Conservation (phyloP, 75 land plant genomes). For the Sequoia sempervirens region DNA sequence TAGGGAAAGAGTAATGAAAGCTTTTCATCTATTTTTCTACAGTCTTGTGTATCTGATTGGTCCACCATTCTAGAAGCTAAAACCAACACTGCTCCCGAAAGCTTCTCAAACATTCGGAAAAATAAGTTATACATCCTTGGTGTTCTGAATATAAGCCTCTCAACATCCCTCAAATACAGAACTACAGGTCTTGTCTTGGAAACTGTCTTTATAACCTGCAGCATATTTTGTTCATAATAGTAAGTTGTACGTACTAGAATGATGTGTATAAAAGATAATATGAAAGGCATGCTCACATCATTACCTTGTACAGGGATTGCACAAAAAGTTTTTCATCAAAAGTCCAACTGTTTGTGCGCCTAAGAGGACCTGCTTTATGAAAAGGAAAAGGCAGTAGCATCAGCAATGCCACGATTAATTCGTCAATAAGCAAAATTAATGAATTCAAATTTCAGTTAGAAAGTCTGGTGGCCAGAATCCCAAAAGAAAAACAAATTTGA, state of each 20-base stretch:
- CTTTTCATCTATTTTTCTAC: slow-evolving; percentile 13
- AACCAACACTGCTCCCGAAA: slow-evolving; percentile 21
- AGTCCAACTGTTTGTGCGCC: slow-evolving; percentile 46
- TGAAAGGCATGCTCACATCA: neutral
- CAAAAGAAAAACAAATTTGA: too few relatives aligned
- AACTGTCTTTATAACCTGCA: neutral
- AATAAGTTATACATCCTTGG: slow-evolving; percentile 18
- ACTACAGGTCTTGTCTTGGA: slow-evolving; percentile 19
- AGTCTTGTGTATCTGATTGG: neutral
- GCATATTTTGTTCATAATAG: neutral
- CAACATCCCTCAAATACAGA: slow-evolving; percentile 36
- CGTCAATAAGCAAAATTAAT: neutral
- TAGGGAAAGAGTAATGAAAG: slow-evolving; percentile 12
- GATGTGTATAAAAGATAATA: neutral
- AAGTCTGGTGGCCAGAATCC: too few relatives aligned
- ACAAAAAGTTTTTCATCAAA: slow-evolving; percentile 77
- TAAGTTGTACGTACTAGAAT: neutral
- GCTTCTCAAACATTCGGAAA: slow-evolving; percentile 18
- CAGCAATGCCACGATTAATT: neutral
- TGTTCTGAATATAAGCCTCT: slow-evolving; percentile 25
- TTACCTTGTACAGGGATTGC: slow-evolving; percentile 76
- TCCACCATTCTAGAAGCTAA: slow-evolving; percentile 31
- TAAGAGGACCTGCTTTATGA: slow-evolving; percentile 28
- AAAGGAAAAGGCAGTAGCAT: neutral
- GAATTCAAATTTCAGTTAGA: neutral